Evolutionary conservation across 2,329 filamentous ascomycete genomes (phyloP).

Genomic region (Fusarium decemcellulare): DNA sequence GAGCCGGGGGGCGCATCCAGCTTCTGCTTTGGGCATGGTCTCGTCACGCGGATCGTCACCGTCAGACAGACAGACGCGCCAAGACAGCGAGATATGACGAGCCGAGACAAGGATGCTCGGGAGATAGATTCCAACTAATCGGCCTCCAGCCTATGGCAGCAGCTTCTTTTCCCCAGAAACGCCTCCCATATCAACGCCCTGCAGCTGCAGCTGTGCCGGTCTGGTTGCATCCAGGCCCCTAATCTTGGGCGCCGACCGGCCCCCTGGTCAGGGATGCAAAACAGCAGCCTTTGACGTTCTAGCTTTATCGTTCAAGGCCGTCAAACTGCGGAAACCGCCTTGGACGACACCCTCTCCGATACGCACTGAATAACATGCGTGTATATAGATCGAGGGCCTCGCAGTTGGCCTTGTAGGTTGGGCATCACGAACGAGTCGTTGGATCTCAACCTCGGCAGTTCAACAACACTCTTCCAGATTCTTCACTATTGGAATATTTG

Average conservation of each 20-base stretch:
- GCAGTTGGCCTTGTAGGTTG: neutral
- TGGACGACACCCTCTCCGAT: neutral
- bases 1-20: slow-evolving; percentile 41
- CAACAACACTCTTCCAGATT: neutral
- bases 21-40: slow-evolving; percentile 26
- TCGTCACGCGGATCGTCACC: slow-evolving; percentile 6
- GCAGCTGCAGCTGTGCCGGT: neutral
- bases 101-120: slow-evolving; percentile 1
- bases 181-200: neutral
- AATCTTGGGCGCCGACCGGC: neutral
- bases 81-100: neutral
- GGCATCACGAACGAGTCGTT: neutral
- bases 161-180: neutral
- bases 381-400: neutral
- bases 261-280: neutral
- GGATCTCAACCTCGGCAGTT: neutral
- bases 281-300: neutral
- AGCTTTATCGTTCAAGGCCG: neutral
- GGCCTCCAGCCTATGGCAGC: neutral
- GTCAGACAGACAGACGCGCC: neutral
- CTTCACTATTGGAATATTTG: neutral
- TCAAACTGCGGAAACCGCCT: neutral
- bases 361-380: neutral
- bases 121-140: slow-evolving; percentile 8
- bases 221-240: slow-evolving; percentile 1